Conservation (phyloP, 306 rosid genomes). For the Vigna reflexopilosa region DNA sequence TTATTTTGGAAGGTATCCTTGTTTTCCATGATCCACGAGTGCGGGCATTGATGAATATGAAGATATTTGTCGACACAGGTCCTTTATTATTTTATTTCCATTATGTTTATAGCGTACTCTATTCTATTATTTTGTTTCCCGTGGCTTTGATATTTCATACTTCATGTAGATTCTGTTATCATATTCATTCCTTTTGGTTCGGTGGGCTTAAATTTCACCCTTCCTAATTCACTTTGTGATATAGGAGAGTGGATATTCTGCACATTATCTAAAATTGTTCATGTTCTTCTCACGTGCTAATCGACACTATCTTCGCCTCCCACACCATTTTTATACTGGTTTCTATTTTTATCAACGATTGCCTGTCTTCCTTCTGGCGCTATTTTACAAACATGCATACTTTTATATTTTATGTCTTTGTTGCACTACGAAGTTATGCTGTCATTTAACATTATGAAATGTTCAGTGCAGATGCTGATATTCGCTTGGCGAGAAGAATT, state of each 20-base stretch:
- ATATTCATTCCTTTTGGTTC: constrained; percentile 25
- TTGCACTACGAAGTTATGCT: constrained; percentile 56
- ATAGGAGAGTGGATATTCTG: constrained; percentile 18
- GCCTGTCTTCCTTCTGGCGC: constrained; percentile 11
- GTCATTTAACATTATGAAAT: constrained; percentile 73
- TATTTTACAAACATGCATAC: constrained; percentile 27
- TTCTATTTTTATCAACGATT: constrained; percentile 18
- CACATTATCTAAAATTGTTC: constrained; percentile 30
- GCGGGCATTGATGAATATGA: constrained; percentile 95
- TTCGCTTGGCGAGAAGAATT: constrained; percentile 97
- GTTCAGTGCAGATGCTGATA: constrained; percentile 99
- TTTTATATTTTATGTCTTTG: neutral
- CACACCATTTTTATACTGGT: neutral
- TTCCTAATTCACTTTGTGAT: constrained; percentile 13
- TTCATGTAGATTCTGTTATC: constrained; percentile 23
- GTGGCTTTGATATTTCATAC: constrained; percentile 19
- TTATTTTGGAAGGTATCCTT: constrained; percentile 97
- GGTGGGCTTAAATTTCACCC: neutral
- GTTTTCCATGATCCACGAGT: constrained; percentile 94
- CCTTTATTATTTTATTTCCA: constrained; percentile 51
- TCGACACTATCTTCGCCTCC: constrained; percentile 6
- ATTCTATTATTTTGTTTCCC: constrained; percentile 9
- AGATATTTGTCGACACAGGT: constrained; percentile 99
- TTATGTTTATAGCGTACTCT: constrained; percentile 9
- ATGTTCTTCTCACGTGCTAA: neutral